Base-by-base conservation (phyloP, 306 rosid genomes). In the Gastrolobium bilobum region DNA sequence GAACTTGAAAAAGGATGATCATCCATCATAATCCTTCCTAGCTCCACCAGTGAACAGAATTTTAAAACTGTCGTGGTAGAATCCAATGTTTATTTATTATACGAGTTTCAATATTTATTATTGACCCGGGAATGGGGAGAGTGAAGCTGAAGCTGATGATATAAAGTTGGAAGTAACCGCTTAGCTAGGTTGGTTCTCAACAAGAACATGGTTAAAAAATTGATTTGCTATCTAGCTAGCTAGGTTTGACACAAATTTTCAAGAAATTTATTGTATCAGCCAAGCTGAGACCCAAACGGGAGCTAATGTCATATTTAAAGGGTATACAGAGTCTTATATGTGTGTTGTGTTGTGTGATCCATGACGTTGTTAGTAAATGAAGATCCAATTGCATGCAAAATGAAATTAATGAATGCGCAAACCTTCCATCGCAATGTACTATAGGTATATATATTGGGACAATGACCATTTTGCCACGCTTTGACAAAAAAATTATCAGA, bases 351-450 rank as follows among this genome's bases (percentile, higher is more conserved):
- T 20, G 26, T 0, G 26, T 54, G 37, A 20, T 26, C 54, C 54
- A 26, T 3, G 4, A 42, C 26, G 35, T 10, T 6, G 48, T 8
- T 4, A 2, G 51, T 20, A 58, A 74, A 74, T 33, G 26, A 47
- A 51, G 26, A 54, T 26, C 39, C 69, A 35, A 5, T 13, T 68
- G 59, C 59, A 57, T 73, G 78, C 56, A 74, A 46, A 74, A 31
- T 44, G 3, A 9, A 33, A 4, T 58, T 5, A 68, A 50, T 69
- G 42, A 70, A 50, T 70, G 70, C 53, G 39, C 39, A 30, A 43
- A 9, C 71, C 59, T 74, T 38, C 52, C 48, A 35, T 48, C 37
- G 5, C 51, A 34, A 9, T 4, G 35, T 69, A 31, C 40, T 14
- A 39, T 20, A 20, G 26, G 26, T 20, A 20, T 20, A 20, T 20